Base-by-base conservation (phyloP, 139 green algal species). In the Ulvella scutata region DNA sequence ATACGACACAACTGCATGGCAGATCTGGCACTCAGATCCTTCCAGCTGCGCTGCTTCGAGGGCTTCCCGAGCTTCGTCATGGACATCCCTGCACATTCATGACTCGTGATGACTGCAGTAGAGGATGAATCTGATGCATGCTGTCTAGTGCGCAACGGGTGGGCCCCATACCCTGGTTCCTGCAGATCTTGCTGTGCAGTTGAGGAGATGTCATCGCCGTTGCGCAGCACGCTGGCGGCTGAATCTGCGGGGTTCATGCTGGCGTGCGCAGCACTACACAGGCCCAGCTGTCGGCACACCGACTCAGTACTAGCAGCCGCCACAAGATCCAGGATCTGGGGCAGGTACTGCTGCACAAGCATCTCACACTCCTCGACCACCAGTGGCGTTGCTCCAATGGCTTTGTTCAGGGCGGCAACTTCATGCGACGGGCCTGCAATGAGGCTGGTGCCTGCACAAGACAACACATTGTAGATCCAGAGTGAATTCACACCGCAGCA, bases 1-100 rank as follows among this genome's bases (percentile, higher is more conserved):
- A 75, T 94, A 96, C 61, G 85, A 82, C 62, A 94, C 87, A 20
- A 88, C 90, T 43, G 88, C 85, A 78, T 89, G 43, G 83, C 91
- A 96, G 79, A 96, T 89, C 39, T 92, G 81, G 80, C 90, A 96
- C 29, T 79, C 51, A 21, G 78, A 37, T 37, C 74, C 77, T n/a
- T n/a, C n/a, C n/a, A n/a, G n/a, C n/a, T n/a, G n/a, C n/a, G n/a
- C n/a, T n/a, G n/a, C n/a, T n/a, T n/a, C n/a, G n/a, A n/a, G n/a
- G n/a, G n/a, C n/a, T n/a, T n/a, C n/a, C n/a, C n/a, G n/a, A n/a
- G n/a, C n/a, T n/a, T n/a, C n/a, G n/a, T n/a, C n/a, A n/a, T n/a
- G n/a, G n/a, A n/a, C n/a, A n/a, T n/a, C n/a, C n/a, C n/a, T n/a
- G n/a, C n/a, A n/a, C n/a, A n/a, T n/a, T n/a, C n/a, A n/a, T n/a